phyloP scores from a whole-genome alignment of 2,329 filamentous ascomycete species.

The Claviceps digitariae region DNA sequence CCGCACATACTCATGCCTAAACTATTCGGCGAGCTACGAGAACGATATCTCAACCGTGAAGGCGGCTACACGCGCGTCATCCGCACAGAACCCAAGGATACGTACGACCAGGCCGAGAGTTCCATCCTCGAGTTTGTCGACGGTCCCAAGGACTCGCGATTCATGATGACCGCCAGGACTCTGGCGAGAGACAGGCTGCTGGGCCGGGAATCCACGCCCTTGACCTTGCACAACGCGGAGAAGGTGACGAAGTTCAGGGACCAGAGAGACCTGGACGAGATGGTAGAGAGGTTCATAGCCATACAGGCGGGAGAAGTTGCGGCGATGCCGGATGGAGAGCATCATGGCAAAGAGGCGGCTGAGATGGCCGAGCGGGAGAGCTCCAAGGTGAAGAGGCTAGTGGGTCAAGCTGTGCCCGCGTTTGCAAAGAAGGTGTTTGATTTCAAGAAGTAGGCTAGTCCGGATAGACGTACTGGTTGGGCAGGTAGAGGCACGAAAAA shows the following conservation, averaged over 20 bases:
- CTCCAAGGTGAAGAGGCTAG: conserved; percentile 20
- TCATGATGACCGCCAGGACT: conserved; percentile 81
- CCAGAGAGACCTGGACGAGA: conserved; percentile 50
- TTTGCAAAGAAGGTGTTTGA: conserved; percentile 8
- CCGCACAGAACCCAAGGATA: conserved; percentile 76
- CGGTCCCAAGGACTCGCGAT: conserved; percentile 84
- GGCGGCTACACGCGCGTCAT: conserved; percentile 94
- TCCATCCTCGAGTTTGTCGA: conserved; percentile 94
- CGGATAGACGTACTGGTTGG: neutral
- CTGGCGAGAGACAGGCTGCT: conserved; percentile 51
- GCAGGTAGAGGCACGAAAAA: neutral
- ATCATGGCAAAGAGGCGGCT: conserved; percentile 10
- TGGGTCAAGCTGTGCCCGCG: conserved; percentile 17
- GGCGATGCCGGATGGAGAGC: conserved; percentile 7
- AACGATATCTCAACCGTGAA: conserved; percentile 64
- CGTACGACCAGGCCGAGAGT: conserved; percentile 70
- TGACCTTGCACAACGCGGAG: conserved; percentile 64
- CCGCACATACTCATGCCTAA: conserved; percentile 64
- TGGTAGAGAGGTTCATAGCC: conserved; percentile 35
- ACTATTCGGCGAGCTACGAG: conserved; percentile 69
- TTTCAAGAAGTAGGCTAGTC: neutral
- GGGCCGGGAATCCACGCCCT: conserved; percentile 46
- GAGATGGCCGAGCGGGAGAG: conserved; percentile 15
- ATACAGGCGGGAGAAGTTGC: conserved; percentile 6
- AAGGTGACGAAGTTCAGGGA: conserved; percentile 78